A percentile compares a stretch with the other conserved stretches of the same genome.
Evolutionary conservation across 108 stramenopile genomes (phyloP).

Genomic region (Craspedostauros australis): DNA sequence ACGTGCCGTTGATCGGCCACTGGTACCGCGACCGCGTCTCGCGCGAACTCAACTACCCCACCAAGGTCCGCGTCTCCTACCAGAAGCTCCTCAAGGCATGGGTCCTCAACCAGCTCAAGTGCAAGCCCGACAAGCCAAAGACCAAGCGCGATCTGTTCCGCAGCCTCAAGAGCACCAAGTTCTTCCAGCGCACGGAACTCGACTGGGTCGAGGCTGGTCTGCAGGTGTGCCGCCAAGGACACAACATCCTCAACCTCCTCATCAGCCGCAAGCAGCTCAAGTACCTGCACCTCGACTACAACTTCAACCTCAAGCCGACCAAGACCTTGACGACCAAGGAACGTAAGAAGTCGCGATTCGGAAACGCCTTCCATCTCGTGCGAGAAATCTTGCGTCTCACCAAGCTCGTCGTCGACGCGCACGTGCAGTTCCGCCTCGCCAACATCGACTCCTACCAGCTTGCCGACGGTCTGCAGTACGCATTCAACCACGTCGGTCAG

Average conservation of each 20-base stretch:
- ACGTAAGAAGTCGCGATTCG: constrained; percentile 95
- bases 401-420: constrained; percentile 97
- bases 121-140: constrained; percentile 82
- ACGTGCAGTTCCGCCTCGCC: constrained; percentile 96
- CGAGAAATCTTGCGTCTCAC: constrained; percentile 98
- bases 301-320: constrained; percentile 99
- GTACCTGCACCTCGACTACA: constrained; percentile 99
- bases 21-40: constrained; percentile 90
- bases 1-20: constrained; percentile 94
- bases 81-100: constrained; percentile 98
- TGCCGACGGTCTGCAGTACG: constrained; percentile 98
- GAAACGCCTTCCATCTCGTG: constrained; percentile 97
- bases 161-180: constrained; percentile 97
- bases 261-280: constrained; percentile 98
- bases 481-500: constrained; percentile 99
- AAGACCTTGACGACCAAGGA: constrained; percentile 99
- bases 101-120: constrained; percentile 93
- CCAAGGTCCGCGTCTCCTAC: constrained; percentile 98
- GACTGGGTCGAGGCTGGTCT: constrained; percentile 99
- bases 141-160: constrained; percentile 92
- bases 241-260: constrained; percentile 98
- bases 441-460: constrained; percentile 99
- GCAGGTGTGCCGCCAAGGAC: constrained; percentile 97
- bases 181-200: constrained; percentile 98
- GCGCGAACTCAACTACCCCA: constrained; percentile 89